Evolutionary conservation across 345 rosid genomes (phyloP), one percentile per base, ranked within the genome.

Genomic region (Cardamine chenopodiifolia): DNA sequence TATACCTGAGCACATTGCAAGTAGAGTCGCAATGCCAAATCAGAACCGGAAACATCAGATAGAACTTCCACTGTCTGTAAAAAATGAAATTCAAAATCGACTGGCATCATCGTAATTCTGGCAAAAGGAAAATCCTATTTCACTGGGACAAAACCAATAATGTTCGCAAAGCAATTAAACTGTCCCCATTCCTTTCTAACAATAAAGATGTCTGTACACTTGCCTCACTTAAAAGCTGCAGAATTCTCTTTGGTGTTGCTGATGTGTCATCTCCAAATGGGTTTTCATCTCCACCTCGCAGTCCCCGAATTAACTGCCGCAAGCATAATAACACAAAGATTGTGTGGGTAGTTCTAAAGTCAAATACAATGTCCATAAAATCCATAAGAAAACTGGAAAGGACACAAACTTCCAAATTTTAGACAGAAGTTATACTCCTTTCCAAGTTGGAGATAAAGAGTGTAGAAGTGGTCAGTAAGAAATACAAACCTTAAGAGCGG

Each of bases 1-100:
- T 20, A 47, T 84, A 95, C 99, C 99, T 92, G 96, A 49, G 97
- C 99, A 83, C 97, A 79, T 73, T 86, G 92, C 85, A 95, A 82
- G 82, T 86, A 92, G 79, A 95, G 70, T 73, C 85, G 74, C 52
- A 95, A 81, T 19, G 97, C 97, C 84, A 92, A 67, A 23, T 92
- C 99, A 72, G 99, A 89, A 29, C 89, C 86, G 10, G 97, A 92
- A 65, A 90, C 87, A 79, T 78, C 82, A 48, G 80, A 85, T 34
- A 95, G 82, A 42, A 74, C 90, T 81, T 95, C 99, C 56, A 95
- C 73, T 40, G 87, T 85, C 99, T 92, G 90, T 39, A 73, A 68
- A 17, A 50, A 39, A 37, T 11, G 65, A 69, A 37, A 31, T 62
- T 62, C 42, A 44, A 31, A 61, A 31, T 22, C 4, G 25, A 44